Evolutionary conservation across 306 rosid species (phyloP).

Genomic region (Abrus precatorius): DNA sequence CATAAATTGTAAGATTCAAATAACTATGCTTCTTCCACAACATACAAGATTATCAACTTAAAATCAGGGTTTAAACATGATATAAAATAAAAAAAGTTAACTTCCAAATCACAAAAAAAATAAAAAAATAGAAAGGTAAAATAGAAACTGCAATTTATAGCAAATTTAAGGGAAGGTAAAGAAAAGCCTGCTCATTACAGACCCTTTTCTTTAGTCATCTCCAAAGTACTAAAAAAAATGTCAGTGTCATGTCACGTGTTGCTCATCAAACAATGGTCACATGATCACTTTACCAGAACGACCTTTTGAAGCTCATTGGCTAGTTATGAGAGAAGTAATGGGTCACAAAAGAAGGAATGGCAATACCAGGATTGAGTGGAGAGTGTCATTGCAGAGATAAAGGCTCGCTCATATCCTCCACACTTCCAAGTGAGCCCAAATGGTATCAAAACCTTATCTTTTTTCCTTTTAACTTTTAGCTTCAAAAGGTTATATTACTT

Average conservation of each 20-base stretch:
- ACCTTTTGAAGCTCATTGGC: constrained; percentile 34
- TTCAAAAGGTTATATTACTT: constrained; percentile 44
- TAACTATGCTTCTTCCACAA: not conserved
- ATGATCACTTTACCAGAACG: constrained; percentile 42
- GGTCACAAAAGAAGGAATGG: constrained; percentile 31
- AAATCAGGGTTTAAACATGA: constrained; percentile 17
- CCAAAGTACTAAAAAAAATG: constrained; percentile 42
- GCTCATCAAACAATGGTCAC: constrained; percentile 52
- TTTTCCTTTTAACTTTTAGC: constrained; percentile 39
- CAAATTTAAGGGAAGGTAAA: constrained; percentile 42
- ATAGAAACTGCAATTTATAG: constrained; percentile 34
- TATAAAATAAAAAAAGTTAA: not conserved
- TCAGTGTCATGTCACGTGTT: constrained; percentile 58
- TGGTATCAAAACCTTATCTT: constrained; percentile 43
- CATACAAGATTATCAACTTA: constrained; percentile 1
- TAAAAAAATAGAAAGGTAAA: not conserved
- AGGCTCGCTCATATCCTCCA: constrained; percentile 34
- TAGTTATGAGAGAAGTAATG: constrained; percentile 35
- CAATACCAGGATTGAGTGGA: constrained; percentile 46
- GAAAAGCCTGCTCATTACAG: constrained; percentile 53
- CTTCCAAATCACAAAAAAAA: not conserved
- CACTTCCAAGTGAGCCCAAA: constrained; percentile 46
- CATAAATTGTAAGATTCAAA: no score
- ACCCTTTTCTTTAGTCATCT: constrained; percentile 40
- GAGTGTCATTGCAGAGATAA: constrained; percentile 51